Evolutionary conservation across 2,329 filamentous ascomycete genomes (phyloP).

Genomic region (Colletotrichum ledebouriae): DNA sequence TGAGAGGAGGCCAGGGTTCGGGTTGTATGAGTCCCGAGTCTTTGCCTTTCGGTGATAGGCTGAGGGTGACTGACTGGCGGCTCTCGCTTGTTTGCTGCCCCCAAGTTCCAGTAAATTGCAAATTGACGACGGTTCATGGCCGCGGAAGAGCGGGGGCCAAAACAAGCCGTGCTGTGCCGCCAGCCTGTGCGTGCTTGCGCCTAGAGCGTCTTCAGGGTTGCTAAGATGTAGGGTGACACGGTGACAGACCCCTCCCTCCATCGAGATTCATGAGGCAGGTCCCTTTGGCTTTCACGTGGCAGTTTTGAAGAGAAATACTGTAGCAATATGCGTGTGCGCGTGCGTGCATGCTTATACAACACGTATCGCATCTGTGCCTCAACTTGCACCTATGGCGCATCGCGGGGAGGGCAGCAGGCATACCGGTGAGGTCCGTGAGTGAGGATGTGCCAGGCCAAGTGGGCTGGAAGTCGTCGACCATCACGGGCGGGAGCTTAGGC

Average conservation of each 20-base stretch:
- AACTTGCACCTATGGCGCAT: constrained; percentile 10
- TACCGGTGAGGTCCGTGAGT: constrained; percentile 33
- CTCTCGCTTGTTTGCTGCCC: constrained; percentile 45
- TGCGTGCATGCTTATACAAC: constrained; percentile 5
- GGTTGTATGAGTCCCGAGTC: constrained; percentile 4
- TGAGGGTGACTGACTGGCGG: constrained; percentile 29
- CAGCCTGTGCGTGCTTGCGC: constrained; percentile 37
- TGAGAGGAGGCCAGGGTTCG: constrained; percentile 1
- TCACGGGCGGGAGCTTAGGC: constrained; percentile 29
- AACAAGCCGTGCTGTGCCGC: constrained; percentile 44
- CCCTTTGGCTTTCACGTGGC: constrained; percentile 26
- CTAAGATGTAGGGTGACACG: constrained; percentile 1
- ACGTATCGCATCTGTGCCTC: constrained; percentile 30
- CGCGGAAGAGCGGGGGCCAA: constrained; percentile 35
- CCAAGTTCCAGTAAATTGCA: constrained; percentile 36
- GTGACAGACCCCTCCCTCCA: constrained; percentile 12
- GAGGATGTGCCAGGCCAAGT: constrained; percentile 32
- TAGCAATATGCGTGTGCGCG: constrained; percentile 1
- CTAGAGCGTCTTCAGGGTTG: constrained; percentile 29
- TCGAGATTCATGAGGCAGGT: constrained; percentile 27
- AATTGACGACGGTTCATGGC: constrained; percentile 31
- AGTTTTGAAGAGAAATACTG: constrained; percentile 11
- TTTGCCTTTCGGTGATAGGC: constrained; percentile 31
- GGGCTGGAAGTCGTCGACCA: constrained; percentile 20
- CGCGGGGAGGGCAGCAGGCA: constrained; percentile 1